phyloP scores from a whole-genome alignment of 176 grass and related monocot genomes.

The Phoenix roebelenii region DNA sequence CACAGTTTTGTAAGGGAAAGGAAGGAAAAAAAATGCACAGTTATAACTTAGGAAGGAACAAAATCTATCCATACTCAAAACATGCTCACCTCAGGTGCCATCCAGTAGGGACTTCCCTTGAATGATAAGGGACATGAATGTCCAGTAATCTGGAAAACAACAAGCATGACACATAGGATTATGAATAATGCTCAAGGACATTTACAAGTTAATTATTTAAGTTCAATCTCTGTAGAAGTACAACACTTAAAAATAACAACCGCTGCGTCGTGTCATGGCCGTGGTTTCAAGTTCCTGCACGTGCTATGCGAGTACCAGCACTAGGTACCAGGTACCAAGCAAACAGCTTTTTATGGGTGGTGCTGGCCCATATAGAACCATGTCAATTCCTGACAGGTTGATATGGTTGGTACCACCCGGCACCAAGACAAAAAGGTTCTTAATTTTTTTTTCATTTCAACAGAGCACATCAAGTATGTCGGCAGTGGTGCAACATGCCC shows the following conservation, averaged over 20 bases:
- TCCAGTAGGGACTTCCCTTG: constrained; percentile 96
- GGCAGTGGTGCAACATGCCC: too few species aligned
- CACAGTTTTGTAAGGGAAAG: constrained; percentile 1
- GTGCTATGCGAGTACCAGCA: too few species aligned
- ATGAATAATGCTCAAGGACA: not conserved
- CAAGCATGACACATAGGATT: constrained; percentile 6
- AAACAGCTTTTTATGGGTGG: too few species aligned
- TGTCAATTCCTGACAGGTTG: too few species aligned
- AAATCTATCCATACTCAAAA: constrained; percentile 5
- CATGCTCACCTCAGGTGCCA: constrained; percentile 90
- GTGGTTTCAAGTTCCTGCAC: too few species aligned
- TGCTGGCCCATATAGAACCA: too few species aligned
- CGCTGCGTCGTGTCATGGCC: too few species aligned
- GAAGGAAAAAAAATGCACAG: constrained; percentile 4
- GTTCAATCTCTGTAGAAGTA: not conserved
- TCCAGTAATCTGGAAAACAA: constrained; percentile 69
- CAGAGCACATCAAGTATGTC: too few species aligned
- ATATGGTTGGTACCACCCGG: too few species aligned
- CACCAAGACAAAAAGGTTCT: too few species aligned
- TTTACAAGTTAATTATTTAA: not conserved
- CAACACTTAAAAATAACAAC: not conserved
- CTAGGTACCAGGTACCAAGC: too few species aligned
- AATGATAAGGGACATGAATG: constrained; percentile 90
- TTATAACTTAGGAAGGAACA: constrained; percentile 4
- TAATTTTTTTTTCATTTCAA: too few species aligned